These are phyloP conservation scores for Mucor sp. DNA, from an alignment of 371 early-diverging fungal species.

Conservation along the genomic window DNA sequence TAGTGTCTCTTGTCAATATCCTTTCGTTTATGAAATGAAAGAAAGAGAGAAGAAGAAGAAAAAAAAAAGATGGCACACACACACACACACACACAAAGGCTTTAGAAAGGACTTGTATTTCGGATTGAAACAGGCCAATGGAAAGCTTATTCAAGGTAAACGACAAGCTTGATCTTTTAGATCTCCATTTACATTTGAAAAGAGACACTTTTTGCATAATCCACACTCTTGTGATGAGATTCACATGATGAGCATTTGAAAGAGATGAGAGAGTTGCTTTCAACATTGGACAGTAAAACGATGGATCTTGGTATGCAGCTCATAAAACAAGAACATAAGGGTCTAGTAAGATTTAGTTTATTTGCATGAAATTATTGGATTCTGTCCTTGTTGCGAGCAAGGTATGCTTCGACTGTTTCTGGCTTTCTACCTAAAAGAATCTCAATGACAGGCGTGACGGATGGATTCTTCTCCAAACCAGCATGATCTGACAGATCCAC, in stretches of 20 bases:
- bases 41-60: not conserved
- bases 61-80: not conserved
- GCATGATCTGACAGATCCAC: not conserved
- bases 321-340: too few species aligned
- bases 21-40: not conserved
- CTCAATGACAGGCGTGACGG: not conserved
- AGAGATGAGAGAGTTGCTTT: too few species aligned
- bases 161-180: not conserved
- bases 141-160: not conserved
- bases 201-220: too few species aligned
- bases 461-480: not conserved
- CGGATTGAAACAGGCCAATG: not conserved
- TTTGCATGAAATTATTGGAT: not conserved
- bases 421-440: conserved; percentile 9
- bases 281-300: too few species aligned
- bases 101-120: conserved; percentile 2
- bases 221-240: too few species aligned
- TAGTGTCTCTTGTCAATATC: not conserved
- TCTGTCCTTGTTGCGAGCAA: conserved; percentile 1
- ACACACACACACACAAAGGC: not conserved
- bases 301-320: too few species aligned
- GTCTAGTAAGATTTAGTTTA: too few species aligned
- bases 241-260: too few species aligned
- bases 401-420: conserved; percentile 11
- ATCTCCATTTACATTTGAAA: not conserved